Conservation (phyloP, 2,329 filamentous ascomycete genomes). For the Fusarium sp. region DNA sequence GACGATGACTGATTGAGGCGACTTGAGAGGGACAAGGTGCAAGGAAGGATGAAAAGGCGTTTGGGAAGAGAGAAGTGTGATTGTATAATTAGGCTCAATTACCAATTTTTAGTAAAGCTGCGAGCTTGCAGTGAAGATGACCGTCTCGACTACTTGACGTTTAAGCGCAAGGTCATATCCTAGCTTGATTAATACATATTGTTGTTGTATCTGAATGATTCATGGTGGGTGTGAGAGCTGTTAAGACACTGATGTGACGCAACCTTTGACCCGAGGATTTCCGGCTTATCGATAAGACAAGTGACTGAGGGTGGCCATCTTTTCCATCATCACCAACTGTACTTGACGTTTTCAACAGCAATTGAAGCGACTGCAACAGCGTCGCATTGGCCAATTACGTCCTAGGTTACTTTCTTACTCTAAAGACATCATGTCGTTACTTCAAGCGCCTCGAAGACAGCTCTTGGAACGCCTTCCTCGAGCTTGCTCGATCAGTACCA, state of each 20-base stretch:
- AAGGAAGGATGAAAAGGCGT: conserved; percentile 33
- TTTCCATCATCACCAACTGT: not conserved
- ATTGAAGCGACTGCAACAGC: not conserved
- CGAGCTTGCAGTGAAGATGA: conserved; percentile 1
- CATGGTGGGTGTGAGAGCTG: not conserved
- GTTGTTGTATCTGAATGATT: not conserved
- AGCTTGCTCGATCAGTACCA: not conserved
- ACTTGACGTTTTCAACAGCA: not conserved
- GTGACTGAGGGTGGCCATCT: conserved; percentile 2
- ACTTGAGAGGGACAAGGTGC: not conserved
- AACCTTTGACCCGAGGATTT: not conserved
- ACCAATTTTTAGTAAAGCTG: not conserved
- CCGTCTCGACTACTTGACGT: not conserved
- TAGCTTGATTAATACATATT: not conserved
- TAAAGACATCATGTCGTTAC: conserved; percentile 7
- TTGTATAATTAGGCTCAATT: conserved; percentile 34
- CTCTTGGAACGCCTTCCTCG: not conserved
- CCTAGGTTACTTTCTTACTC: not conserved
- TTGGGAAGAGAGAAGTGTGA: conserved; percentile 24
- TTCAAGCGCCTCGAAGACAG: not conserved
- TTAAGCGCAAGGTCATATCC: not conserved
- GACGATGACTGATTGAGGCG: conserved; percentile 57
- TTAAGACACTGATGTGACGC: too few species aligned
- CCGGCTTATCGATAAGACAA: conserved; percentile 36
- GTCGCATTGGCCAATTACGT: not conserved